Conservation (phyloP, 192 early-diverging fungal genomes). For the Coemansia sp. region DNA sequence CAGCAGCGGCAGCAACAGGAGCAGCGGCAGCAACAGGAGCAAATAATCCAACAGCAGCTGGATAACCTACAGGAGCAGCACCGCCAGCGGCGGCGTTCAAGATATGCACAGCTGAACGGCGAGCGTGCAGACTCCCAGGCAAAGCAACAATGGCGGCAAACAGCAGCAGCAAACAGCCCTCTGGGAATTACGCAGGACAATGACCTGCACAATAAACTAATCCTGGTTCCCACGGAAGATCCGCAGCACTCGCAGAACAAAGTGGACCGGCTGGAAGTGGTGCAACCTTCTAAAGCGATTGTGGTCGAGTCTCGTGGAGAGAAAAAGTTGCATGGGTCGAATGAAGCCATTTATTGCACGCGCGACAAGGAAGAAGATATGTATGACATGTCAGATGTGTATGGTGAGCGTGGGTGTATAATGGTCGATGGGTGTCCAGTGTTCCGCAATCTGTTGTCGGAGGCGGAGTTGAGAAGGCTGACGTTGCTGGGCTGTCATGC, state of each 20-base stretch:
- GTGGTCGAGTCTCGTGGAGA: constrained; percentile 14
- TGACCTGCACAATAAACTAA: constrained; percentile 26
- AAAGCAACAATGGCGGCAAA: not conserved
- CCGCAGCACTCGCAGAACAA: constrained; percentile 7
- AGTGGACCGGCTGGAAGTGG: constrained; percentile 28
- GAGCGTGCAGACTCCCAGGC: not conserved
- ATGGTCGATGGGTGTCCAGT: no score
- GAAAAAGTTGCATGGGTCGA: constrained; percentile 2
- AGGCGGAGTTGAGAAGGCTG: no score
- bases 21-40: no score
- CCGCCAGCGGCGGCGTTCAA: not conserved
- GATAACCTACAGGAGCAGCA: no score
- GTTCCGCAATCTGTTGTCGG: no score
- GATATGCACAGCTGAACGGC: constrained; percentile 9
- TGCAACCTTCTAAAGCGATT: constrained; percentile 23
- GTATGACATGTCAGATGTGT: not conserved
- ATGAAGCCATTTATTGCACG: constrained; percentile 34
- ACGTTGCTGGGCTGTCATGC: no score
- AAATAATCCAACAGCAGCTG: no score
- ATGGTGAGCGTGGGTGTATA: not conserved
- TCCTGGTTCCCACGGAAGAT: constrained; percentile 23
- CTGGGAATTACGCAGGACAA: constrained; percentile 18
- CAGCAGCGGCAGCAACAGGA: no score
- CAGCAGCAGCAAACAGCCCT: constrained; percentile 12
- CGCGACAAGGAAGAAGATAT: not conserved